These are phyloP conservation scores for Ophiostoma quercus DNA, from an alignment of 2,329 filamentous ascomycete genomes.

Conservation along the genomic window DNA sequence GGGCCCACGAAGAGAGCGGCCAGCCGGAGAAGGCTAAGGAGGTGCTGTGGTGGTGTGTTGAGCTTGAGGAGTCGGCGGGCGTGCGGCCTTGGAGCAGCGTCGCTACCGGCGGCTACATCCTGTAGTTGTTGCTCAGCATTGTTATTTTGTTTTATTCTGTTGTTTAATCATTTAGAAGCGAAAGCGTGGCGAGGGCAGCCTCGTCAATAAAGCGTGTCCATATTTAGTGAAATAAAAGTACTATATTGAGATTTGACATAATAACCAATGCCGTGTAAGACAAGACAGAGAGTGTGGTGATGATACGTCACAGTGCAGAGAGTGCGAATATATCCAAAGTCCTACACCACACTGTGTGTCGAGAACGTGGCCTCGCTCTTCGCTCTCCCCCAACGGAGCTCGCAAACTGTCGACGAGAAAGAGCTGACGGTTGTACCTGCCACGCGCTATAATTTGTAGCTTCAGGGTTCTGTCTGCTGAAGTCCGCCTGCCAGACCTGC, in stretches of 20 bases:
- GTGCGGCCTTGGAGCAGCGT: conserved; percentile 73
- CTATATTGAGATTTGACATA: neutral
- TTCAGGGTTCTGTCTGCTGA: neutral
- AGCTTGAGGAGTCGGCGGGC: conserved; percentile 79
- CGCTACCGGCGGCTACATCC: conserved; percentile 60
- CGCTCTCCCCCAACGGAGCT: conserved; percentile 23
- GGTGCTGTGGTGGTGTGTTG: conserved; percentile 95
- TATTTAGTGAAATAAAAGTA: neutral
- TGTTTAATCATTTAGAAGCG: neutral
- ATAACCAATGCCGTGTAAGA: neutral
- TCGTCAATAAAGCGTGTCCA: neutral
- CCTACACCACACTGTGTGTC: neutral
- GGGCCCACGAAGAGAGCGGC: conserved; percentile 81
- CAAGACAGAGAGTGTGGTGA: neutral
- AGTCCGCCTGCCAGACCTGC: neutral
- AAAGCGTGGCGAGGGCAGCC: neutral
- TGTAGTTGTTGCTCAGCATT: conserved; percentile 36
- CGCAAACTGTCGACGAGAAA: neutral
- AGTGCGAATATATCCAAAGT: neutral
- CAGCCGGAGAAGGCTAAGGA: conserved; percentile 85
- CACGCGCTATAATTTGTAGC: neutral
- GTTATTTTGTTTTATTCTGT: neutral
- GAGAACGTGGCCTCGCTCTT: neutral
- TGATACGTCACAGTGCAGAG: conserved; percentile 8
- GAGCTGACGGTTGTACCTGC: neutral